Evolutionary conservation across 2,329 filamentous ascomycete genomes (phyloP).

Genomic region (Exophiala calicioides): DNA sequence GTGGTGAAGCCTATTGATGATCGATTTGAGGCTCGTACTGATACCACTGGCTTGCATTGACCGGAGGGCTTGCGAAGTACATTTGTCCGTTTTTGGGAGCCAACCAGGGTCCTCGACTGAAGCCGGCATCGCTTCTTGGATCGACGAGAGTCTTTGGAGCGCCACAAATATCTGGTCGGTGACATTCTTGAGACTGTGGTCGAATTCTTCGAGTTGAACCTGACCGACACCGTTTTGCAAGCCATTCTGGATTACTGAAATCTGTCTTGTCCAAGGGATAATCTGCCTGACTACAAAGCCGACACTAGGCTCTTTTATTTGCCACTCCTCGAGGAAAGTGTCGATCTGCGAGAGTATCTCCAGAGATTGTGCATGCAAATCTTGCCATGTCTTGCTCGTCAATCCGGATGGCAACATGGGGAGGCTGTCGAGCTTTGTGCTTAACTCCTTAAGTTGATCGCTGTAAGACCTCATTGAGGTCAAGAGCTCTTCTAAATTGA

Average conservation of each 20-base stretch:
- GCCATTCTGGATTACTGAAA: constrained; percentile 26
- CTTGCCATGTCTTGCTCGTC: neutral
- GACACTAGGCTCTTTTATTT: constrained; percentile 57
- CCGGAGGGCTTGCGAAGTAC: constrained; percentile 56
- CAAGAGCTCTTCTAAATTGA: constrained; percentile 50
- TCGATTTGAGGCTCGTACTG: constrained; percentile 44
- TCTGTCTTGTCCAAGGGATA: constrained; percentile 60
- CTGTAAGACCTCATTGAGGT: constrained; percentile 55
- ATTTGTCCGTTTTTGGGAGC: constrained; percentile 60
- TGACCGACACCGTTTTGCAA: constrained; percentile 21
- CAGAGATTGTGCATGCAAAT: constrained; percentile 1
- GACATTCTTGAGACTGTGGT: constrained; percentile 61
- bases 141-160: constrained; percentile 69
- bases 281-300: constrained; percentile 68
- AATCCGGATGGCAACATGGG: constrained; percentile 56
- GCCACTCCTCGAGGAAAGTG: constrained; percentile 47
- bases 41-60: constrained; percentile 63
- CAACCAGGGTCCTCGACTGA: constrained; percentile 65
- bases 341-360: constrained; percentile 22
- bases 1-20: constrained; percentile 49
- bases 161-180: constrained; percentile 77
- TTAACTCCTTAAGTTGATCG: constrained; percentile 49
- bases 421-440: constrained; percentile 45
- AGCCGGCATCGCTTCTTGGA: constrained; percentile 55
- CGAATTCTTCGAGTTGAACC: constrained; percentile 50